Conservation (phyloP, 768 basidiomycete species). For the Russula sp. region DNA sequence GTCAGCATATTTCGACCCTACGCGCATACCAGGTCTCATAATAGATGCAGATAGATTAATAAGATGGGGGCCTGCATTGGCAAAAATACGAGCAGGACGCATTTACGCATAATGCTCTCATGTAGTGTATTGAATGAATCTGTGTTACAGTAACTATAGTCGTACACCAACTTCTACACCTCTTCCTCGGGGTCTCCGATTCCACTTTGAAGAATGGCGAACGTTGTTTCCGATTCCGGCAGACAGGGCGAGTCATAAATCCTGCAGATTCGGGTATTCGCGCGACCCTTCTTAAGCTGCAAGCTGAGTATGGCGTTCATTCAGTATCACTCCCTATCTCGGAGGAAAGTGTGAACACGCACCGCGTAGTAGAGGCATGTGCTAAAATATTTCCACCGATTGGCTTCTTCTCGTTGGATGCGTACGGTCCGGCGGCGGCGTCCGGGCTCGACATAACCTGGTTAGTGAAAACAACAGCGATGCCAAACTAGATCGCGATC, state of each 20-base stretch:
- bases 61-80: background rate
- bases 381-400: constrained; percentile 99
- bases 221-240: constrained; percentile 93
- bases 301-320: constrained; percentile 39
- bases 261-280: constrained; percentile 88
- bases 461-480: constrained; percentile 95
- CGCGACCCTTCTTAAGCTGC: constrained; percentile 88
- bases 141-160: background rate
- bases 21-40: background rate
- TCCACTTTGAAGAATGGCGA: constrained; percentile 86
- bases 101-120: background rate
- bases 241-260: constrained; percentile 98
- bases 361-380: constrained; percentile 97
- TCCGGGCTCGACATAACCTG: constrained; percentile 99
- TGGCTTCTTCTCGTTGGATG: constrained; percentile 92
- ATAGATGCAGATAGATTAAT: background rate
- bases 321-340: background rate
- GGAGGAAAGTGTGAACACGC: constrained; percentile 16
- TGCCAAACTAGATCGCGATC: constrained; percentile 67
- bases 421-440: constrained; percentile 81
- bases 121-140: background rate
- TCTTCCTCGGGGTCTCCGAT: constrained; percentile 95
- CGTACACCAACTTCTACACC: constrained; percentile 30
- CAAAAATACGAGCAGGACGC: background rate
- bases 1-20: background rate